phyloP scores from a whole-genome alignment of 148 eudicot species.

The Chenopodium quinoa region DNA sequence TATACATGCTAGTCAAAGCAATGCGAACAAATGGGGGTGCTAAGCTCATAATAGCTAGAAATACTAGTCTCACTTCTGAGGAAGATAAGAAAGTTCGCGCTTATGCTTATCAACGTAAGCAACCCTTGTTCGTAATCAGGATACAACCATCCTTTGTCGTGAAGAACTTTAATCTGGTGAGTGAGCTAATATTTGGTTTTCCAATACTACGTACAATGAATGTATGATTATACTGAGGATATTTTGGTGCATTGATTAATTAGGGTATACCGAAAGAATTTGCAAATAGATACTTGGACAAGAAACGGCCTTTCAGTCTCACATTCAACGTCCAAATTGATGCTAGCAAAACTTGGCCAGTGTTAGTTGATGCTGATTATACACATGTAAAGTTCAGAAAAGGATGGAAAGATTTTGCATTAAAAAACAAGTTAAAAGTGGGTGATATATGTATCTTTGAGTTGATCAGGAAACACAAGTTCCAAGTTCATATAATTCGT shows the following conservation, averaged over 20 bases:
- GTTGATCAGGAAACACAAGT: background rate
- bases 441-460: conserved; percentile 20
- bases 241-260: too few relatives aligned
- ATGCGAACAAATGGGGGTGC: background rate
- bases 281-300: too few relatives aligned
- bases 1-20: too few relatives aligned
- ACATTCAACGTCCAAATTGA: background rate
- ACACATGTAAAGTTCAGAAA: background rate
- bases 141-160: background rate
- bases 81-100: background rate
- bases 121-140: conserved; percentile 7
- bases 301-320: too few relatives aligned
- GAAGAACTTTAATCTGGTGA: conserved; percentile 1
- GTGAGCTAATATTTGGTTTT: background rate
- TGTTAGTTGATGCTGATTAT: background rate
- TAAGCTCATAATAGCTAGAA: background rate
- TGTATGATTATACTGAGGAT: too few relatives aligned
- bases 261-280: too few relatives aligned
- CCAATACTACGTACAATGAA: too few relatives aligned
- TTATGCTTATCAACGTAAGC: background rate
- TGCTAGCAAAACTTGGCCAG: conserved; percentile 13
- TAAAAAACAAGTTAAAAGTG: conserved; percentile 10
- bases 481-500: conserved; percentile 8
- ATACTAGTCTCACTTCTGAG: background rate
- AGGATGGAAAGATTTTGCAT: conserved; percentile 20